Evolutionary conservation across 805 yeast genomes (phyloP), one percentile per base, ranked within the genome.

Genomic region (Cyberlindnera misumaiensis): DNA sequence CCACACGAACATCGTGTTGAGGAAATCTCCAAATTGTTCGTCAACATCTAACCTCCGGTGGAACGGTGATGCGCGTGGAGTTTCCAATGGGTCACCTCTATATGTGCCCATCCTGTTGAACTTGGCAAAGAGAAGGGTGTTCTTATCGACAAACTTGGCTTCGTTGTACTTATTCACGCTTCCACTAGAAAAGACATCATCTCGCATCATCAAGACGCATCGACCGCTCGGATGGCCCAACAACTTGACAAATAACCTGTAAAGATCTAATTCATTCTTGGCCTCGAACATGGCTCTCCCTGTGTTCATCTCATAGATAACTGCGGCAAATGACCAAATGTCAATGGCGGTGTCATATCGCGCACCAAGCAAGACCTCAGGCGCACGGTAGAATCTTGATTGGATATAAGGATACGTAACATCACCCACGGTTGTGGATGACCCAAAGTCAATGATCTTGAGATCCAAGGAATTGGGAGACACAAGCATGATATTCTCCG

Each of bases 321-420:
- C 81, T 51, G 93, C 81, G 9, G 90, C 94, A 6, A 90, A 86
- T 10, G 95, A 84, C 96, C 96, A 86, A 59, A 87, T 81, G 59
- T 86, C 96, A 45, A 86, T 87, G 17, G 89, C 81, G 0, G 95
- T 85, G 11, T 83, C 53, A 65, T 82, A 83, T 26, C 76, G 63
- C 10, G 83, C 73, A 1, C 90, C 93, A 3, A 83, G 39, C 10
- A 80, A 61, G 5, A 83, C 80, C 52, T 83, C 94, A 0, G 94
- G 94, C 0, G 93, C 87, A 37, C 94, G 59, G 53, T 83, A 83
- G 49, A 76, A 83, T 35, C 94, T 58, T 1, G 90, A 83, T 61
- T 93, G 93, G 39, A 86, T 87, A 55, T 86, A 86, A 20, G 93
- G 80, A 46, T 83, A 90, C 1, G 84, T 76, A 11, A 83, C 73